Evolutionary conservation across 169 alveolate genomes (phyloP).

Genomic region (Theileria equi): DNA sequence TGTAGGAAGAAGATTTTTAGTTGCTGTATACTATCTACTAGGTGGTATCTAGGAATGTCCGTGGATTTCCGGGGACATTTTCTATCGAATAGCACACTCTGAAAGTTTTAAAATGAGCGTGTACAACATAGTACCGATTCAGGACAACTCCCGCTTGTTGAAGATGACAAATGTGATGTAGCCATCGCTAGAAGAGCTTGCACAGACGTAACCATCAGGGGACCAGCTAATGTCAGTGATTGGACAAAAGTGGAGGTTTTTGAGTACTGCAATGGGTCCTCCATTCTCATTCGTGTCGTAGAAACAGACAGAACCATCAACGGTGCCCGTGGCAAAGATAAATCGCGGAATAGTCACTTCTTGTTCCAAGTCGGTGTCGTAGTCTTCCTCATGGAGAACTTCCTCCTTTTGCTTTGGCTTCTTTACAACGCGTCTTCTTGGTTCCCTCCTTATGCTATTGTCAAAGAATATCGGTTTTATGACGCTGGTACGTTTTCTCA

Average conservation of each 20-base stretch:
- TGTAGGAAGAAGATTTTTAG: too few species aligned
- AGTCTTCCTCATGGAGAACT: slow-evolving; percentile 30
- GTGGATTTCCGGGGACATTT: too few species aligned
- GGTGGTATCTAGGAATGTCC: too few species aligned
- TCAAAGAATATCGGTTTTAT: slow-evolving; percentile 1
- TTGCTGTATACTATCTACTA: too few species aligned
- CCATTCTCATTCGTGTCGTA: slow-evolving; percentile 81
- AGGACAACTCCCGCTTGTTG: slow-evolving; percentile 56
- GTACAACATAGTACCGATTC: background rate
- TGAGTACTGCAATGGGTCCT: slow-evolving; percentile 87
- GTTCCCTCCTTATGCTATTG: background rate
- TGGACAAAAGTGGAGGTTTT: slow-evolving; percentile 88
- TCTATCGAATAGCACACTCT: too few species aligned
- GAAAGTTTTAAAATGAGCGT: too few species aligned
- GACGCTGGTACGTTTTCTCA: slow-evolving; percentile 9
- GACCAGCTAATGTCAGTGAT: slow-evolving; percentile 92
- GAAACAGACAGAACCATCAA: slow-evolving; percentile 83
- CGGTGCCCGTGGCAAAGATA: slow-evolving; percentile 82
- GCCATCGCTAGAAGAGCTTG: slow-evolving; percentile 90
- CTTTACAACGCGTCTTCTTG: background rate
- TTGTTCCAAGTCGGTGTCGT: slow-evolving; percentile 70
- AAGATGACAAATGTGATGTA: slow-evolving; percentile 74
- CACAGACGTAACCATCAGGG: slow-evolving; percentile 86
- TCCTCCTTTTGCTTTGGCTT: background rate
- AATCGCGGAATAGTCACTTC: slow-evolving; percentile 70